Percentiles rank a stretch among this genome's conserved stretches.
Evolutionary conservation across 805 yeast species (phyloP).

Genomic region (Kodamaea sagamina): DNA sequence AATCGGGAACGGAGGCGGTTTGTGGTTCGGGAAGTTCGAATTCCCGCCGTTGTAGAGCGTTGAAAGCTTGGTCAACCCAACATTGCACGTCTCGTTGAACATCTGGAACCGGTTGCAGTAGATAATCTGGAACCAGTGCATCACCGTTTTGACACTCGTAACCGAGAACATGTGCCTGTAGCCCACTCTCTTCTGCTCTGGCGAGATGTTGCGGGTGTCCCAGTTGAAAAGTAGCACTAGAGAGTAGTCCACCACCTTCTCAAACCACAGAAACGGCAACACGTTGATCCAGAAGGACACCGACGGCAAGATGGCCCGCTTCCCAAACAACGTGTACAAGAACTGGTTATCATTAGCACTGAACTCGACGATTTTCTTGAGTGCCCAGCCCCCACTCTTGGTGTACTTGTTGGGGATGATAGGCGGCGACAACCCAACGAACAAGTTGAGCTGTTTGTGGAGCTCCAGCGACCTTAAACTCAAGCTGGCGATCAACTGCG

Average conservation of each 20-base stretch:
- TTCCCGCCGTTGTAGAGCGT: conserved; percentile 19
- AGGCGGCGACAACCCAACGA: conserved; percentile 35
- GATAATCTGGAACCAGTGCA: conserved; percentile 38
- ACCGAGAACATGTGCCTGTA: conserved; percentile 35
- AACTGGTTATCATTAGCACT: conserved; percentile 29
- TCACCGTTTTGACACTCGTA: conserved; percentile 29
- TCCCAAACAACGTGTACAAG: conserved; percentile 28
- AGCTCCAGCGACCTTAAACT: conserved; percentile 26
- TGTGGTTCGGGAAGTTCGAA: conserved; percentile 9
- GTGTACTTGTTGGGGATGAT: conserved; percentile 29
- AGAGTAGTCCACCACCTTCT: conserved; percentile 27
- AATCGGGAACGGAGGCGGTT: conserved; percentile 28
- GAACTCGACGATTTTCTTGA: conserved; percentile 26
- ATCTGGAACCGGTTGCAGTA: conserved; percentile 32
- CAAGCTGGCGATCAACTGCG: conserved; percentile 34
- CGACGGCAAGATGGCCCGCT: conserved; percentile 31
- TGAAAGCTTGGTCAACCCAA: conserved; percentile 26
- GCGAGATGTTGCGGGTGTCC: conserved; percentile 25
- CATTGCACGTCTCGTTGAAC: conserved; percentile 31
- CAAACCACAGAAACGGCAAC: conserved; percentile 25
- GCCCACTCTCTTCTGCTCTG: conserved; percentile 27
- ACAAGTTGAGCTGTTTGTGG: conserved; percentile 19
- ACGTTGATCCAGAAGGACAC: conserved; percentile 31
- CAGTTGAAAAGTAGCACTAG: conserved; percentile 30
- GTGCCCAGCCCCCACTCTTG: conserved; percentile 13